A percentile compares a stretch with the other conserved stretches of the same genome.
These are phyloP conservation scores for Trametopsis cervina DNA, from an alignment of 768 basidiomycete genomes.

Conservation along the genomic window DNA sequence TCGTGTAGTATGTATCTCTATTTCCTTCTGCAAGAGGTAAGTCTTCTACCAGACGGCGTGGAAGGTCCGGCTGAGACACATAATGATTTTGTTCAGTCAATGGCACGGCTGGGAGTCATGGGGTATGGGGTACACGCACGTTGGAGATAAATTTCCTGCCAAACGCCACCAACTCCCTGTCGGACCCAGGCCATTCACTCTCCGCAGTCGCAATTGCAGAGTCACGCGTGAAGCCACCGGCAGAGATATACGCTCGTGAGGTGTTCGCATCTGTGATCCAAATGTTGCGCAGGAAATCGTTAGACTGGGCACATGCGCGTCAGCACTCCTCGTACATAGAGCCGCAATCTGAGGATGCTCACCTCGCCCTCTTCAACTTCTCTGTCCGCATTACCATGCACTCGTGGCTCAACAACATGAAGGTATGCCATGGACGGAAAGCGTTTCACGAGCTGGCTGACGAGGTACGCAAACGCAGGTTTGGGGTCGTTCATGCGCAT, in stretches of 20 bases:
- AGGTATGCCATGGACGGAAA: slow-evolving; percentile 37
- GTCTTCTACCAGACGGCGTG: slow-evolving; percentile 28
- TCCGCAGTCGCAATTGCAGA: slow-evolving; percentile 12
- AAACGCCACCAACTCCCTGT: slow-evolving; percentile 1
- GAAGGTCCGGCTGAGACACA: slow-evolving; percentile 35
- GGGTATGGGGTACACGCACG: background rate
- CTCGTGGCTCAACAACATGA: slow-evolving; percentile 25
- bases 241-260: slow-evolving; percentile 13
- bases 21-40: slow-evolving; percentile 29
- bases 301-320: slow-evolving; percentile 7
- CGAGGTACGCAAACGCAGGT: slow-evolving; percentile 47
- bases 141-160: slow-evolving; percentile 4
- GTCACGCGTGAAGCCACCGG: slow-evolving; percentile 15
- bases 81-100: background rate
- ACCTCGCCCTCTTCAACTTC: background rate
- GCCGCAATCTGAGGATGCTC: too few species aligned
- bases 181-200: too few species aligned
- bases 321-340: too few species aligned
- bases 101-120: background rate
- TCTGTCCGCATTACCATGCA: background rate
- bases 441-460: slow-evolving; percentile 28
- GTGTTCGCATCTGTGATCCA: slow-evolving; percentile 6
- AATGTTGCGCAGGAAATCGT: slow-evolving; percentile 19
- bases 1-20: slow-evolving; percentile 33
- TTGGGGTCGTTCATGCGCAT: slow-evolving; percentile 48